phyloP scores from a whole-genome alignment of 345 rosid species.

The Moricandia arvensis region DNA sequence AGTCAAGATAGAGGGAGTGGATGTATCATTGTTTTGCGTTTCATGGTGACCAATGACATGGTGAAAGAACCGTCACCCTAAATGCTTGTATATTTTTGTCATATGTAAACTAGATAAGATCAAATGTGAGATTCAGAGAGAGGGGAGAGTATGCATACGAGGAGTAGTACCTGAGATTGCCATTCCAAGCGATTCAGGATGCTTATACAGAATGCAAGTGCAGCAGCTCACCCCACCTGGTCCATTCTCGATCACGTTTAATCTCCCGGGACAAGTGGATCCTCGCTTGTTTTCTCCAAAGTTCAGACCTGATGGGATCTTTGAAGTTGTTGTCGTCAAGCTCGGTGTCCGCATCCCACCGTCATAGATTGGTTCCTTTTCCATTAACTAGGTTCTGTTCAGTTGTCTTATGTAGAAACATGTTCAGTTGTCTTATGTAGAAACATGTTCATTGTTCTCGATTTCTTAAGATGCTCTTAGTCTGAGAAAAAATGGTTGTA shows the following conservation, averaged over 20 bases:
- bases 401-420: background rate
- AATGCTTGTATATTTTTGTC: background rate
- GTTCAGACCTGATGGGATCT: slow-evolving; percentile 56
- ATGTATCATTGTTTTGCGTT: background rate
- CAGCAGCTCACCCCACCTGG: slow-evolving; percentile 56
- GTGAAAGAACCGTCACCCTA: background rate
- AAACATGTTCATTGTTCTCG: slow-evolving; percentile 11
- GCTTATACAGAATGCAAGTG: slow-evolving; percentile 45
- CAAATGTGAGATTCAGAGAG: slow-evolving; percentile 49
- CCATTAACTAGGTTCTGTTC: background rate
- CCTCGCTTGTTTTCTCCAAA: slow-evolving; percentile 52
- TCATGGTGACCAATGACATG: background rate
- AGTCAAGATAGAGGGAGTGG: background rate
- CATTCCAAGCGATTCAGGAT: slow-evolving; percentile 34
- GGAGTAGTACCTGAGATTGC: slow-evolving; percentile 49
- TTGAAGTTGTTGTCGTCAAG: slow-evolving; percentile 67
- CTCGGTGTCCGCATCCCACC: slow-evolving; percentile 14
- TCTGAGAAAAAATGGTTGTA: background rate
- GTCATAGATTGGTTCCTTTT: background rate
- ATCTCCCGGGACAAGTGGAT: slow-evolving; percentile 79
- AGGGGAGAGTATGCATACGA: slow-evolving; percentile 58
- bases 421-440: background rate
- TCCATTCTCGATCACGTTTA: slow-evolving; percentile 58
- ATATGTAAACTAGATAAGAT: slow-evolving; percentile 44
- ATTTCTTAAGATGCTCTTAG: background rate